Evolutionary conservation across 169 alveolate species (phyloP).

Genomic region (Eimeria sp.): DNA sequence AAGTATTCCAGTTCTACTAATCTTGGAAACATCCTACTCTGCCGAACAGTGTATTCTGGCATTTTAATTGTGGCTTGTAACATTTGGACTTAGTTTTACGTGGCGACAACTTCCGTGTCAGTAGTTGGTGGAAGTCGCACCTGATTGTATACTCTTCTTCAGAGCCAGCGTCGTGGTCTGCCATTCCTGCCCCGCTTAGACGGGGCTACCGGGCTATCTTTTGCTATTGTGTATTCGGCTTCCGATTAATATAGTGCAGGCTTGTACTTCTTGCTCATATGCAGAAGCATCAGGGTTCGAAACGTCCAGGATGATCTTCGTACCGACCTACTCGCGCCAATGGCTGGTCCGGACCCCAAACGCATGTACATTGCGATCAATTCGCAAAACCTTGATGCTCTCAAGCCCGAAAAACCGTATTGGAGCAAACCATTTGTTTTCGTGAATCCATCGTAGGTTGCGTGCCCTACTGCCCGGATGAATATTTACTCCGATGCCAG

Average conservation of each 20-base stretch:
- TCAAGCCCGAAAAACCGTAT: conserved; percentile 76
- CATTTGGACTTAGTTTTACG: background rate
- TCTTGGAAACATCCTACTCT: background rate
- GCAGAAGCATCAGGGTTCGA: conserved; percentile 2
- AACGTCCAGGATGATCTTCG: conserved; percentile 33
- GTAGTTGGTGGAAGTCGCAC: background rate
- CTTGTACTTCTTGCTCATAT: conserved; percentile 38
- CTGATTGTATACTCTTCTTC: background rate
- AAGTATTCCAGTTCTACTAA: background rate
- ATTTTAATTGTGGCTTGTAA: background rate
- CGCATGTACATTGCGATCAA: conserved; percentile 82
- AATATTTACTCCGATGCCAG: background rate
- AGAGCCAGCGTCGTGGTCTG: conserved; percentile 3
- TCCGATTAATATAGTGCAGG: background rate
- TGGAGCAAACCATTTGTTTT: conserved; percentile 81
- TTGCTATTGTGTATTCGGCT: background rate
- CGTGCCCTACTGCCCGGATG: background rate
- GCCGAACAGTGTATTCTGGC: background rate
- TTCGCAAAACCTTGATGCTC: conserved; percentile 77
- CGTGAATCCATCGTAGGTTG: conserved; percentile 68
- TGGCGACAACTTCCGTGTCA: background rate
- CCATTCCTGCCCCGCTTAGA: conserved; percentile 6
- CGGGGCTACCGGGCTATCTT: background rate
- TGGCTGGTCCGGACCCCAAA: conserved; percentile 84
- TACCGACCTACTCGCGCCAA: conserved; percentile 26